Evolutionary conservation across 805 yeast genomes (phyloP).

Genomic region (Pichia pseudocactophila): DNA sequence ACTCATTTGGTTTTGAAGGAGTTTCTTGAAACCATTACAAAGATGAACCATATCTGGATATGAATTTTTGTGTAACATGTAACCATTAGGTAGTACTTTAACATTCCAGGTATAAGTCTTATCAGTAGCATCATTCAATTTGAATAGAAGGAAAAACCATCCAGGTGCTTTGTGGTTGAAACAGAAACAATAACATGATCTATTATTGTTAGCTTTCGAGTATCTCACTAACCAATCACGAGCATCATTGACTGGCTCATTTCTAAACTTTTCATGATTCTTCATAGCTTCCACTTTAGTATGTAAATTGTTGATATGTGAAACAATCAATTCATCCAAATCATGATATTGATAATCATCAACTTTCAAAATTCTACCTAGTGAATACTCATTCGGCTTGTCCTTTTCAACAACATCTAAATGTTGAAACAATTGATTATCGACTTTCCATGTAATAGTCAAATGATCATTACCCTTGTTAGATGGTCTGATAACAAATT

Average conservation of each 20-base stretch:
- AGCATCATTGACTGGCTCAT: slow-evolving; percentile 71
- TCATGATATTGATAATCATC: slow-evolving; percentile 68
- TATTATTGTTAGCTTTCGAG: slow-evolving; percentile 82
- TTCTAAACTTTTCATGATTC: slow-evolving; percentile 79
- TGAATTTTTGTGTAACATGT: slow-evolving; percentile 62
- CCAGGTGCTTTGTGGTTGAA: slow-evolving; percentile 89
- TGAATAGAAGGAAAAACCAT: slow-evolving; percentile 83
- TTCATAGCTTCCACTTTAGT: slow-evolving; percentile 77
- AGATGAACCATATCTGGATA: slow-evolving; percentile 85
- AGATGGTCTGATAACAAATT: slow-evolving; percentile 89
- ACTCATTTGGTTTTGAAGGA: slow-evolving; percentile 24
- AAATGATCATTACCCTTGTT: slow-evolving; percentile 82
- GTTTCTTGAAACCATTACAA: slow-evolving; percentile 88
- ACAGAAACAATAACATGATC: slow-evolving; percentile 86
- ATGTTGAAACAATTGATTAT: slow-evolving; percentile 84
- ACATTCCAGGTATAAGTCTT: slow-evolving; percentile 82
- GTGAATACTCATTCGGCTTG: slow-evolving; percentile 51
- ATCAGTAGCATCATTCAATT: slow-evolving; percentile 56
- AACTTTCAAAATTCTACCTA: slow-evolving; percentile 54
- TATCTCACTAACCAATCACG: slow-evolving; percentile 81
- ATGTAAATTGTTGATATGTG: slow-evolving; percentile 77
- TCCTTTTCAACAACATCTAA: slow-evolving; percentile 73
- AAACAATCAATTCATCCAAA: slow-evolving; percentile 85
- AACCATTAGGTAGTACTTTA: slow-evolving; percentile 82
- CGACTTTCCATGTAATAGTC: slow-evolving; percentile 95